Evolutionary conservation across 83 land plant genomes (phyloP).

Genomic region (Diphasiastrum complanatum): DNA sequence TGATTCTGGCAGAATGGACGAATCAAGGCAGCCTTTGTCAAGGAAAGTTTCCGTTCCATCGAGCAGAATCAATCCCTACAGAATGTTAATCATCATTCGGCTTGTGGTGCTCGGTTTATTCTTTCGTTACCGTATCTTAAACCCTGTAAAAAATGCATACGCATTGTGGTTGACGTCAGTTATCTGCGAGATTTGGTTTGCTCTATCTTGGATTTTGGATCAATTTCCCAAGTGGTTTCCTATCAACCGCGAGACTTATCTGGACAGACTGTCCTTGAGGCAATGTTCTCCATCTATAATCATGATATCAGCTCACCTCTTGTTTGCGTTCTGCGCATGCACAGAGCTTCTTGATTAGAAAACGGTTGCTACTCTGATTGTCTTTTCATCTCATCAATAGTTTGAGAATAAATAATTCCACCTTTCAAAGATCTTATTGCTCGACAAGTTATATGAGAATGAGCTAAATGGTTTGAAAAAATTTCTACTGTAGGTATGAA

Average conservation of each 20-base stretch:
- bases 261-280: constrained; percentile 24
- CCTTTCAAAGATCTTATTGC: no score
- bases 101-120: constrained; percentile 17
- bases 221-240: constrained; percentile 26
- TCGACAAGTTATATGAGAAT: no score
- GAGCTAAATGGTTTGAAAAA: no score
- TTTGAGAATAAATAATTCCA: no score
- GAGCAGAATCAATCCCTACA: constrained; percentile 19
- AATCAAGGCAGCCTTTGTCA: constrained; percentile 20
- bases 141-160: constrained; percentile 19
- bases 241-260: constrained; percentile 17
- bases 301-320: no score
- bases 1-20: constrained; percentile 13
- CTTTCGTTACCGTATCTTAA: constrained; percentile 20
- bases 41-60: constrained; percentile 13
- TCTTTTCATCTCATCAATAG: no score
- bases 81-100: constrained; percentile 18
- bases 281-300: no score
- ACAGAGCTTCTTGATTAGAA: no score
- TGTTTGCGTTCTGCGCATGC: no score
- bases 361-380: no score
- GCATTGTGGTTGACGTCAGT: constrained; percentile 18
- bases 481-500: constrained; percentile 5
- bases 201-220: constrained; percentile 23
- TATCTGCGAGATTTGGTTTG: constrained; percentile 28